phyloP scores from a whole-genome alignment of 106 monocot genomes.

The Cymbidium sinense region DNA sequence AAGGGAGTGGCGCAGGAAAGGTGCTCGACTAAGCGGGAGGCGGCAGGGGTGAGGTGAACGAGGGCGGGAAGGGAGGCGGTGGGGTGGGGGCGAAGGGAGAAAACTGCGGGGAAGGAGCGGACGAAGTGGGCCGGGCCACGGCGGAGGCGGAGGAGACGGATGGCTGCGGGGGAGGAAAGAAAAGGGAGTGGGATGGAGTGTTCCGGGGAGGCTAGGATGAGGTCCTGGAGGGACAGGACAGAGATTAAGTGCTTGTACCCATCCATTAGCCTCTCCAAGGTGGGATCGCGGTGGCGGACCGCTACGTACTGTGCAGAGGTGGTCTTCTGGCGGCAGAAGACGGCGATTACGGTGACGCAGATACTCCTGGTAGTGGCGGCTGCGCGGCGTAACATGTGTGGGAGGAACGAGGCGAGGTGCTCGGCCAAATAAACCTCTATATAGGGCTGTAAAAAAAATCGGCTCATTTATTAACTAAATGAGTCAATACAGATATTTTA shows the following conservation, averaged over 20 bases:
- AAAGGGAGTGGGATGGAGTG: constrained; percentile 45
- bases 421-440: neutral
- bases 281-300: constrained; percentile 45
- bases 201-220: constrained; percentile 54
- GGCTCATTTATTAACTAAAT: too few species aligned
- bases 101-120: constrained; percentile 52
- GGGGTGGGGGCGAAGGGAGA: constrained; percentile 43
- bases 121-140: constrained; percentile 57
- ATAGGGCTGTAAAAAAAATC: too few species aligned
- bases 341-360: neutral
- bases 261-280: constrained; percentile 84
- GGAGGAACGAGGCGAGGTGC: neutral
- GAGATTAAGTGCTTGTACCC: constrained; percentile 53
- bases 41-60: constrained; percentile 40
- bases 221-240: constrained; percentile 47
- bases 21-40: constrained; percentile 22
- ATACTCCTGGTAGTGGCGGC: neutral
- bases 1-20: neutral
- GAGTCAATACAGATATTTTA: too few species aligned
- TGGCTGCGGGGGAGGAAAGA: constrained; percentile 32
- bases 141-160: constrained; percentile 49
- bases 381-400: neutral
- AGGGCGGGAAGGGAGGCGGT: constrained; percentile 13
- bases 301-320: constrained; percentile 64
- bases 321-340: constrained; percentile 33